Conservation (phyloP, 805 yeast species). For the Lipomyces mesembrius region DNA sequence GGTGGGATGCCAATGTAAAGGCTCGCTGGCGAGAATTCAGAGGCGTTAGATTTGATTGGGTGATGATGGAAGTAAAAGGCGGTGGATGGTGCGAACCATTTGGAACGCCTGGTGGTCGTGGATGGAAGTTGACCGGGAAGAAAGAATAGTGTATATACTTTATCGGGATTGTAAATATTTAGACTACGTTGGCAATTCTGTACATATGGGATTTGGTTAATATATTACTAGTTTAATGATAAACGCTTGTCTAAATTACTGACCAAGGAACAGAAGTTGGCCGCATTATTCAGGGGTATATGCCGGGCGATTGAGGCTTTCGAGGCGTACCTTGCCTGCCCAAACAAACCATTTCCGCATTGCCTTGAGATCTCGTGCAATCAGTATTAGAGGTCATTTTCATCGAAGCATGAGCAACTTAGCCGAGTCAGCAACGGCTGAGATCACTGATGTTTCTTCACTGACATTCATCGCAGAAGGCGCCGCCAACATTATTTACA, state of each 20-base stretch:
- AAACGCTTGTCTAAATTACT: too few relatives aligned
- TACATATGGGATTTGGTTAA: neutral
- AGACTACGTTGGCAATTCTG: neutral
- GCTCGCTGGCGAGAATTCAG: constrained; percentile 52
- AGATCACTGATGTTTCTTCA: constrained; percentile 4
- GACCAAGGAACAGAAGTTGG: too few relatives aligned
- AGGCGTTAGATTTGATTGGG: constrained; percentile 59
- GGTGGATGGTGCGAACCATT: constrained; percentile 62
- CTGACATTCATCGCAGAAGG: constrained; percentile 32
- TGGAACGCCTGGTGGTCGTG: constrained; percentile 62
- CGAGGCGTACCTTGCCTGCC: too few relatives aligned
- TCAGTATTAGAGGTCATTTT: too few relatives aligned
- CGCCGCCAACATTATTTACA: constrained; percentile 33
- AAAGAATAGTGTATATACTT: constrained; percentile 25
- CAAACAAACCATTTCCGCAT: too few relatives aligned
- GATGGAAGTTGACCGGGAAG: constrained; percentile 62
- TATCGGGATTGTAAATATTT: neutral
- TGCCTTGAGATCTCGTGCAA: too few relatives aligned
- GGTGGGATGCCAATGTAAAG: constrained; percentile 42
- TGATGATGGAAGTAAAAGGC: constrained; percentile 59
- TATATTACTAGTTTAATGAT: too few relatives aligned
- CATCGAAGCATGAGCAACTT: neutral
- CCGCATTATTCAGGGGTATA: too few relatives aligned
- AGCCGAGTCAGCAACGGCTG: neutral
- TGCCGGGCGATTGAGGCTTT: too few relatives aligned